These are phyloP conservation scores for Rutstroemia sp. DNA, from an alignment of 2,329 filamentous ascomycete genomes.

Conservation along the genomic window DNA sequence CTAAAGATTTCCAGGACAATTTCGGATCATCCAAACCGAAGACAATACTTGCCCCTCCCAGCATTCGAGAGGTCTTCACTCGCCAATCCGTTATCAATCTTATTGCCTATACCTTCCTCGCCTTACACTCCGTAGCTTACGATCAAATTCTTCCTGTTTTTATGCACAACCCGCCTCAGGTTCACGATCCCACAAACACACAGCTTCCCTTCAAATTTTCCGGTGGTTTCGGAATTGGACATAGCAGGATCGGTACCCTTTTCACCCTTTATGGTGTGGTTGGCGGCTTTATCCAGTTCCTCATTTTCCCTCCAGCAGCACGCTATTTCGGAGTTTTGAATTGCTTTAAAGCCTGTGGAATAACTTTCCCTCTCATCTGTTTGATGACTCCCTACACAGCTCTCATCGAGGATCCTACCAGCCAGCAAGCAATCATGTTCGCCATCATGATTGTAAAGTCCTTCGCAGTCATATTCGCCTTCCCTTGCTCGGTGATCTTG, in stretches of 20 bases:
- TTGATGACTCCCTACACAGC: constrained; percentile 75
- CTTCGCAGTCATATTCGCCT: constrained; percentile 71
- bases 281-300: constrained; percentile 77
- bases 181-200: constrained; percentile 46
- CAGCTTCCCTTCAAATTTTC: constrained; percentile 72
- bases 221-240: constrained; percentile 69
- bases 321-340: constrained; percentile 64
- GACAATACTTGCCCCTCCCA: constrained; percentile 28
- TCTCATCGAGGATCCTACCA: constrained; percentile 41
- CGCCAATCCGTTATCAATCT: constrained; percentile 70
- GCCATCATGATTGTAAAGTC: constrained; percentile 66
- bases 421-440: constrained; percentile 57
- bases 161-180: constrained; percentile 63
- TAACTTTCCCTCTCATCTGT: constrained; percentile 69
- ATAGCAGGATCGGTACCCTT: constrained; percentile 72
- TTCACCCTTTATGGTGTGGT: constrained; percentile 77
- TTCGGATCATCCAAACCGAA: constrained; percentile 25
- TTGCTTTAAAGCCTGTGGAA: constrained; percentile 61
- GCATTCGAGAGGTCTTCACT: constrained; percentile 61
- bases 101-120: constrained; percentile 69
- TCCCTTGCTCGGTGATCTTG: constrained; percentile 83
- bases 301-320: constrained; percentile 76
- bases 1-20: constrained; percentile 15
- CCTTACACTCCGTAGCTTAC: constrained; percentile 74
- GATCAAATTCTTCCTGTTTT: constrained; percentile 88